Percentiles rank a stretch among this genome's conserved stretches.
Evolutionary conservation across 2,329 filamentous ascomycete genomes (phyloP).

Genomic region (Mariannaea elegans): DNA sequence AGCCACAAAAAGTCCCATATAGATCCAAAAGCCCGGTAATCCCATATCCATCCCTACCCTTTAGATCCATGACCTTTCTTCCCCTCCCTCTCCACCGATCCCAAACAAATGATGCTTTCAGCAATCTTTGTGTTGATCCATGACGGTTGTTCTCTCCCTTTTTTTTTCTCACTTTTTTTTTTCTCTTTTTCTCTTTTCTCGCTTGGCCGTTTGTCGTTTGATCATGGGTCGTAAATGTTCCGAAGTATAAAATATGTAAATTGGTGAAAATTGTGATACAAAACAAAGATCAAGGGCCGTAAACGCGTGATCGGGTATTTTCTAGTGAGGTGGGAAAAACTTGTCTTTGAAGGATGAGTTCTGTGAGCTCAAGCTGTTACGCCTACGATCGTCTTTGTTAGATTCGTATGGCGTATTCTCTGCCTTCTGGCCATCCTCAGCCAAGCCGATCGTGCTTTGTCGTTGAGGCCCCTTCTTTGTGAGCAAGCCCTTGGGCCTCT

Average conservation of each 20-base stretch:
- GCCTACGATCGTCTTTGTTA: conserved; percentile 34
- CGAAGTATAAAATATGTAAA: background rate
- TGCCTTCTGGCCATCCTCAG: conserved; percentile 35
- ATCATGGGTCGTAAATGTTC: background rate
- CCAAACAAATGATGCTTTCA: background rate
- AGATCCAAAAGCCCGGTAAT: no score
- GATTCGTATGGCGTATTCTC: conserved; percentile 36
- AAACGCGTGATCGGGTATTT: background rate
- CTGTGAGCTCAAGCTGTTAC: conserved; percentile 36
- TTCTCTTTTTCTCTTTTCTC: background rate
- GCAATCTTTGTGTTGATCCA: no score
- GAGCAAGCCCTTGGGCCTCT: conserved; percentile 45
- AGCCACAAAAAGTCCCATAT: no score
- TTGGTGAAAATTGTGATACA: conserved; percentile 3
- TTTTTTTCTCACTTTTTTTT: background rate
- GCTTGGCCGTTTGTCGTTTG: background rate
- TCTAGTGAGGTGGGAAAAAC: conserved; percentile 34
- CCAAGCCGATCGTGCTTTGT: conserved; percentile 38
- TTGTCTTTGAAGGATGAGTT: conserved; percentile 38
- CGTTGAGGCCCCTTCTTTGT: conserved; percentile 49
- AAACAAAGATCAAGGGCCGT: background rate
- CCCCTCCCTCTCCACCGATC: background rate
- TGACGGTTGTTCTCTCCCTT: background rate
- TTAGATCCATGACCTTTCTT: no score
- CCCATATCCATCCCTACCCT: background rate